These are phyloP conservation scores for Hibiscus mutabilis DNA, from an alignment of 345 rosid genomes.

Conservation along the genomic window DNA sequence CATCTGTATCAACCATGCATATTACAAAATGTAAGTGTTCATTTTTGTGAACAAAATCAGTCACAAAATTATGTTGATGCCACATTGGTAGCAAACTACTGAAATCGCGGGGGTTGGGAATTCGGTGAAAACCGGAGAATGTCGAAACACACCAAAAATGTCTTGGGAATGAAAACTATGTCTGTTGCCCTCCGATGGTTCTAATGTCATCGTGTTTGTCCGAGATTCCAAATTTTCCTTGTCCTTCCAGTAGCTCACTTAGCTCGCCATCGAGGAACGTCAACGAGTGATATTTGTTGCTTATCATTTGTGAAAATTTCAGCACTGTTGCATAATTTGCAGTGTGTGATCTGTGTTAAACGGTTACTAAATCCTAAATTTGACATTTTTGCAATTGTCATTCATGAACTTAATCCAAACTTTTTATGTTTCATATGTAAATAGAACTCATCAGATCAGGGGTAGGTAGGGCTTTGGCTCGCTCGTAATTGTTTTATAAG, in stretches of 20 bases:
- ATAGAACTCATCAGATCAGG: neutral
- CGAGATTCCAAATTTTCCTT: neutral
- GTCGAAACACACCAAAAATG: neutral
- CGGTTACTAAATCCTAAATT: neutral
- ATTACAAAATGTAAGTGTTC: neutral
- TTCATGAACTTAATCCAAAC: neutral
- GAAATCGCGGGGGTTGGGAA: neutral
- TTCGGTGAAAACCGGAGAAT: neutral
- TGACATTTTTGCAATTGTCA: neutral
- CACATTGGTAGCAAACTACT: neutral
- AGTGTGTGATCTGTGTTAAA: neutral
- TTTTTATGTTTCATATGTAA: neutral
- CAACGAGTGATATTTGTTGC: neutral
- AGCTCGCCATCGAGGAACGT: neutral
- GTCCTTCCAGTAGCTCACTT: neutral
- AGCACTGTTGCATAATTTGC: neutral
- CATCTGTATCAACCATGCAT: constrained; percentile 6
- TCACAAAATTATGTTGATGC: neutral
- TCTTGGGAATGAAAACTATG: neutral
- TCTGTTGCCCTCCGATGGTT: neutral
- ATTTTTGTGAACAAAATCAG: neutral
- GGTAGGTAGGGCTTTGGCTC: no score
- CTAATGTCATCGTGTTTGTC: neutral
- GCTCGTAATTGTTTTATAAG: no score
- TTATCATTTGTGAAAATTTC: neutral